Evolutionary conservation across 1,139 yeast species (phyloP).

Genomic region (Taphrina confusa): DNA sequence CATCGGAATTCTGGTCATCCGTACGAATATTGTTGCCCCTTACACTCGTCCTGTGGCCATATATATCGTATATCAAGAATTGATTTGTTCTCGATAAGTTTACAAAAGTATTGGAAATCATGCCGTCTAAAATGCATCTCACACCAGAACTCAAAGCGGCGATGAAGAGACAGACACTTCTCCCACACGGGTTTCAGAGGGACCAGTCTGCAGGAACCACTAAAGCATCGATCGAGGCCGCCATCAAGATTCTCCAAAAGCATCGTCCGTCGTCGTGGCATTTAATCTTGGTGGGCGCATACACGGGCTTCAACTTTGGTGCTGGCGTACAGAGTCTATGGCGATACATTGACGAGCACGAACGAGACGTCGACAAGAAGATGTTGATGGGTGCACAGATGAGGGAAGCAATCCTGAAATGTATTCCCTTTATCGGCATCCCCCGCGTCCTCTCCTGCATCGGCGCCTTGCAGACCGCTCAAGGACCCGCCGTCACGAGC

Average conservation of each 20-base stretch:
- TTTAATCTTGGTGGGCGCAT: constrained; percentile 23
- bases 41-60: too few relatives aligned
- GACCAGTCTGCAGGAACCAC: constrained; percentile 13
- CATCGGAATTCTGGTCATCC: too few relatives aligned
- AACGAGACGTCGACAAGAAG: neutral
- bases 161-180: constrained; percentile 9
- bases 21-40: too few relatives aligned
- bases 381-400: constrained; percentile 18
- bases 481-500: neutral
- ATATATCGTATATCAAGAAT: too few relatives aligned
- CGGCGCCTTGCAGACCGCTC: constrained; percentile 18
- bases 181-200: constrained; percentile 23
- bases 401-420: constrained; percentile 27
- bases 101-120: neutral
- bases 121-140: constrained; percentile 10
- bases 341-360: constrained; percentile 11
- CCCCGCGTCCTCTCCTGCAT: constrained; percentile 31
- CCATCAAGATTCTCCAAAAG: neutral
- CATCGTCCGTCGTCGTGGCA: constrained; percentile 20
- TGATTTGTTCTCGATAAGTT: too few relatives aligned
- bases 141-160: constrained; percentile 18
- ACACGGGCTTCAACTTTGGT: constrained; percentile 27
- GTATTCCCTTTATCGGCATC: constrained; percentile 31
- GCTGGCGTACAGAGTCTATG: constrained; percentile 19
- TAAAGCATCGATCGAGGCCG: constrained; percentile 3